Evolutionary conservation across 306 rosid species (phyloP).

Genomic region (Malus fusca): DNA sequence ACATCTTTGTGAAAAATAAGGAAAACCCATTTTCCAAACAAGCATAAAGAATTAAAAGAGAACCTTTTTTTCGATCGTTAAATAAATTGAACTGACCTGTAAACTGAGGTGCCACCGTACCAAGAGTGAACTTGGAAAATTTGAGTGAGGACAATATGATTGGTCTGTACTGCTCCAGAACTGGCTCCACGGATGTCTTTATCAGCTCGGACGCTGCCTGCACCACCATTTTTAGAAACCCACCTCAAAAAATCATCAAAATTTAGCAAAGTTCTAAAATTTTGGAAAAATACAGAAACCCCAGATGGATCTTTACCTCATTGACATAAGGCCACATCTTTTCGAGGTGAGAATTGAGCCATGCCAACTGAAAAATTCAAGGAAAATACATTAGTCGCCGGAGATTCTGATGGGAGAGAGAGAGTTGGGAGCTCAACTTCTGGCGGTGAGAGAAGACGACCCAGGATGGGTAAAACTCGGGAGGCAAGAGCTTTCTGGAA

Average conservation of each 20-base stretch:
- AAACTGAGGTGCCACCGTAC: conserved; percentile 91
- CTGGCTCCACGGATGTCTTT: conserved; percentile 65
- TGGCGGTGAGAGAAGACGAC: conserved; percentile 74
- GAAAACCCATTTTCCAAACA: neutral
- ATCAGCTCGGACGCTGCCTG: conserved; percentile 99
- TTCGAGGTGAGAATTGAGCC: conserved; percentile 73
- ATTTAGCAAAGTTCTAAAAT: neutral
- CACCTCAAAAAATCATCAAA: neutral
- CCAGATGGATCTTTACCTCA: conserved; percentile 40
- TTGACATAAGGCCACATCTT: conserved; percentile 97
- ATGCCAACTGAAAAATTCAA: conserved; percentile 46
- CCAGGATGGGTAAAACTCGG: conserved; percentile 86
- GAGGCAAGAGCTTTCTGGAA: conserved; percentile 77
- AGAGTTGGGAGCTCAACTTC: conserved; percentile 45
- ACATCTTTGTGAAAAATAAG: neutral
- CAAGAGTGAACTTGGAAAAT: conserved; percentile 91
- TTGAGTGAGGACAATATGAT: conserved; percentile 56
- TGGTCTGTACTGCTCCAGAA: conserved; percentile 80
- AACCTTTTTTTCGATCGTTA: neutral
- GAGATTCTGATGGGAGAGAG: neutral
- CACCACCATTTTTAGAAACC: neutral
- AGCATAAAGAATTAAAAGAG: neutral
- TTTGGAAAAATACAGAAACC: neutral
- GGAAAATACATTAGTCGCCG: neutral
- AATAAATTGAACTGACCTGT: conserved; percentile 54